Evolutionary conservation across 2,329 filamentous ascomycete genomes (phyloP).

Genomic region (Cladosporium sp.): DNA sequence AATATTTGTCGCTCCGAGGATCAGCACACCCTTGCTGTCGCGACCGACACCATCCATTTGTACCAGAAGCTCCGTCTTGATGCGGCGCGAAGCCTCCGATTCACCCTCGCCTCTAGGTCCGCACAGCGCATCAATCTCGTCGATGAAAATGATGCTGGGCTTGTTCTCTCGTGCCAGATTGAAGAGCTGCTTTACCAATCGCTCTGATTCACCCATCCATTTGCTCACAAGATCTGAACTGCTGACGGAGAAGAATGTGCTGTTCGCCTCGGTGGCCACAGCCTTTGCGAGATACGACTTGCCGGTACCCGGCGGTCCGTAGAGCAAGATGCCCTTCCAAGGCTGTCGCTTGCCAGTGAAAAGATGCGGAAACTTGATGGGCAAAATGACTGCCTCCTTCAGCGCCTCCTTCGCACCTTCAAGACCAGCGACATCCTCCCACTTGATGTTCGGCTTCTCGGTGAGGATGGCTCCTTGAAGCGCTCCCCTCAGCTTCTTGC

Average conservation of each 20-base stretch:
- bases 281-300: constrained; percentile 98
- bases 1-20: constrained; percentile 95
- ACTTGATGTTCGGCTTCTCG: constrained; percentile 92
- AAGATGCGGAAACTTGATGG: constrained; percentile 95
- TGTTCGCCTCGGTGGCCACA: constrained; percentile 96
- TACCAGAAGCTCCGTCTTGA: constrained; percentile 96
- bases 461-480: constrained; percentile 86
- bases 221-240: constrained; percentile 97
- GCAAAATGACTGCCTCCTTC: constrained; percentile 94
- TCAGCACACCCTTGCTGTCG: constrained; percentile 86
- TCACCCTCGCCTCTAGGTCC: constrained; percentile 91
- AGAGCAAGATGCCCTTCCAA: constrained; percentile 96
- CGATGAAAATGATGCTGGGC: constrained; percentile 97
- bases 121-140: constrained; percentile 94
- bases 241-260: constrained; percentile 97
- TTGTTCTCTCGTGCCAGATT: constrained; percentile 98
- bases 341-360: constrained; percentile 95
- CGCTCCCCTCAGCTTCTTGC: constrained; percentile 89
- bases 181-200: constrained; percentile 97
- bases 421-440: constrained; percentile 95
- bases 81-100: constrained; percentile 91
- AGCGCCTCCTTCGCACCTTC: constrained; percentile 92
- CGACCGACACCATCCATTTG: constrained; percentile 99
- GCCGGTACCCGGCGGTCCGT: constrained; percentile 92
- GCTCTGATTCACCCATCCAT: constrained; percentile 99